These are phyloP conservation scores for Acanthamoeba castellanii DNA, from an alignment of 208 protist genomes.

Conservation along the genomic window DNA sequence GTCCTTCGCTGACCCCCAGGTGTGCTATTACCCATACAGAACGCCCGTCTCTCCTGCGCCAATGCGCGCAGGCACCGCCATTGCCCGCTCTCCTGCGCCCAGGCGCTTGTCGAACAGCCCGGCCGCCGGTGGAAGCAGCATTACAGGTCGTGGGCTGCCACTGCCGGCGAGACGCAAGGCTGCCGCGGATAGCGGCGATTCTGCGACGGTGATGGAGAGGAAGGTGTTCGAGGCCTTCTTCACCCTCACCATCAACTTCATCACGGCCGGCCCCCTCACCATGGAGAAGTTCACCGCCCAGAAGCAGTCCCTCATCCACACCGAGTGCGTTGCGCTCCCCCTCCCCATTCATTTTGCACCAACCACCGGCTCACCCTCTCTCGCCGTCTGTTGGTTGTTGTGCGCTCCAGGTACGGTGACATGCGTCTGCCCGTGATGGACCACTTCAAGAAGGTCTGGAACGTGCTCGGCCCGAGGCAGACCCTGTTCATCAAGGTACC, in stretches of 20 bases:
- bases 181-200: not conserved
- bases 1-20: not conserved
- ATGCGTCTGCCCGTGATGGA: constrained; percentile 73
- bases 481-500: constrained; percentile 71
- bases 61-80: not conserved
- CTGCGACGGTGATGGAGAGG: not conserved
- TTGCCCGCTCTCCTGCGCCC: not conserved
- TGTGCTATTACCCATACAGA: not conserved
- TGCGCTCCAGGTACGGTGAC: constrained; percentile 40
- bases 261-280: constrained; percentile 68
- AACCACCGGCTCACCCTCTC: too few relatives aligned
- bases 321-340: not conserved
- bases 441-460: constrained; percentile 74
- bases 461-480: constrained; percentile 48
- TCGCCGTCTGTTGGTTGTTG: too few relatives aligned
- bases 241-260: constrained; percentile 69
- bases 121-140: not conserved
- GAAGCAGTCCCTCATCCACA: constrained; percentile 72
- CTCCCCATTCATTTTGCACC: not conserved
- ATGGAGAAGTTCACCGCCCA: constrained; percentile 71
- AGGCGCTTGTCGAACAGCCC: constrained; percentile 35
- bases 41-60: not conserved
- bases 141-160: constrained; percentile 46
- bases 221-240: constrained; percentile 73
- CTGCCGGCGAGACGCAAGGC: constrained; percentile 36